Evolutionary conservation across 805 yeast genomes (phyloP), one percentile per base, ranked within the genome.

Genomic region (Hanseniaspora vineae): DNA sequence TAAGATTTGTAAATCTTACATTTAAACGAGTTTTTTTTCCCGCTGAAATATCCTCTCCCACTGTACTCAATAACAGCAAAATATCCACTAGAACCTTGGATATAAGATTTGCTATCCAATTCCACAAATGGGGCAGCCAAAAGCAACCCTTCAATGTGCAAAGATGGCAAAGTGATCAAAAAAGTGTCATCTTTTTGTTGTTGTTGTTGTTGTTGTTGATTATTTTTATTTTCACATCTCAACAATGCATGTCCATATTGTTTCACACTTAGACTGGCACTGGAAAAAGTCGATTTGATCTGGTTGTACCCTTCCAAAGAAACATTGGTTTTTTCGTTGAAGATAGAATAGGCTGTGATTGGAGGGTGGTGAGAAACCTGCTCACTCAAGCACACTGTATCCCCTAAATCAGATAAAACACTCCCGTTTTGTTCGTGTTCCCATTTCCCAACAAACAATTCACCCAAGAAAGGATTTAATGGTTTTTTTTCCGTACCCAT

Each of bases 361-460:
- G 98, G 97, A 15, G 98, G 98, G 65, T 92, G 98, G 67, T 92
- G 98, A 52, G 89, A 80, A 13, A 92, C 97, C 67, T 92, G 98
- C 66, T 92, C 98, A 53, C 89, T 78, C 47, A 87, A 67, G 59
- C 90, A 70, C 12, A 78, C 66, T 23, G 96, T 84, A 52, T 85
- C 94, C 40, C 95, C 96, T 14, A 76, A 65, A 47, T 67, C 70
- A 42, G 73, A 75, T 23, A 8, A 5, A 23, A 23, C 29, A 23
- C 6, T 5, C 8, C 29, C 29, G 14, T 59, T 52, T 54, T 79
- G 86, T 3, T 66, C 67, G 54, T 79, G 86, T 2, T 66, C 67
- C 95, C 97, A 88, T 58, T 82, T 80, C 44, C 96, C 97, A 37
- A 86, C 84, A 58, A 89, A 92, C 45, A 88, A 71, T 69, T 92